Evolutionary conservation across 139 green algal species (phyloP).

Genomic region (Asterochloris sp.): DNA sequence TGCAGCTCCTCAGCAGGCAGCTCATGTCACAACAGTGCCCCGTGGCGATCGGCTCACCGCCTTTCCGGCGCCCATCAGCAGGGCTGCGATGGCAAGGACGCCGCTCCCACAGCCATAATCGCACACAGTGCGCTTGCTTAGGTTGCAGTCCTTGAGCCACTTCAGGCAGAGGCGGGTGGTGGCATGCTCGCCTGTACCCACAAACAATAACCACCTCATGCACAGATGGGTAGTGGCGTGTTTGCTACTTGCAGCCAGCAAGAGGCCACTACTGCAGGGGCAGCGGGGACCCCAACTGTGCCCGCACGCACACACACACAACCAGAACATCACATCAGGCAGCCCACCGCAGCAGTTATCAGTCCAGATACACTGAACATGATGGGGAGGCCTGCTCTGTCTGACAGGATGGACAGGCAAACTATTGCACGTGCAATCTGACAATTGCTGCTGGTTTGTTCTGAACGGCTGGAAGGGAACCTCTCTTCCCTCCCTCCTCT

Average conservation of each 20-base stretch:
- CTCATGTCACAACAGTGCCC: neutral
- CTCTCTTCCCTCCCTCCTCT: too few relatives aligned
- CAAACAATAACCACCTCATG: neutral
- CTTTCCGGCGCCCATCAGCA: slow-evolving; percentile 53
- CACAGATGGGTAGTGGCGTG: neutral
- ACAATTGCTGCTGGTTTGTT: too few relatives aligned
- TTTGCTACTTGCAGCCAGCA: neutral
- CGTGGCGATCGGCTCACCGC: slow-evolving; percentile 28
- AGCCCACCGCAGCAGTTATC: too few relatives aligned
- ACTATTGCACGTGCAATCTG: too few relatives aligned
- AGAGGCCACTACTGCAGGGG: neutral
- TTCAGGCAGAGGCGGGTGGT: slow-evolving; percentile 85
- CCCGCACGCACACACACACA: too few relatives aligned
- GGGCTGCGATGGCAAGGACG: slow-evolving; percentile 71
- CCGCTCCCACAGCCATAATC: slow-evolving; percentile 83
- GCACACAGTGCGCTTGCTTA: slow-evolving; percentile 31
- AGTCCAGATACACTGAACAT: too few relatives aligned
- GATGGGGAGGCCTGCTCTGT: too few relatives aligned
- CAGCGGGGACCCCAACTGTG: neutral
- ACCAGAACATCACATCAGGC: too few relatives aligned
- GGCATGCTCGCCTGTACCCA: slow-evolving; percentile 70
- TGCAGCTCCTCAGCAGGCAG: too few relatives aligned
- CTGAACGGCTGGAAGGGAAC: too few relatives aligned
- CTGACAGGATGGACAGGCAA: too few relatives aligned
- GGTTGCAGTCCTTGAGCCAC: slow-evolving; percentile 25